A percentile compares a stretch with the other conserved stretches of the same genome.
Evolutionary conservation across 495 filamentous ascomycete species (phyloP).

Genomic region (Tuber indicum): DNA sequence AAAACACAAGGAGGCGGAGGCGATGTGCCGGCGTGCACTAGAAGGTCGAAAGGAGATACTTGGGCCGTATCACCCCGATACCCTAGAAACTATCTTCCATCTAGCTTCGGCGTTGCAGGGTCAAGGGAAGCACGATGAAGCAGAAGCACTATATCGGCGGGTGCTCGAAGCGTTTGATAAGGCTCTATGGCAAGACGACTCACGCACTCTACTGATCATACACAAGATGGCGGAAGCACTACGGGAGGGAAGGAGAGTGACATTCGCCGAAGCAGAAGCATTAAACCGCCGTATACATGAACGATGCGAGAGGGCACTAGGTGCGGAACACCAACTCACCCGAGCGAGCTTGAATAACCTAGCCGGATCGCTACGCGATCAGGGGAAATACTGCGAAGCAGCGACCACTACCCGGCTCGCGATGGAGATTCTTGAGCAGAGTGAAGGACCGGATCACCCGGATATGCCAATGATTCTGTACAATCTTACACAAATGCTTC

Average conservation of each 20-base stretch:
- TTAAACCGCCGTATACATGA: neutral
- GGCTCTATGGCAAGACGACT: slow-evolving; percentile 2
- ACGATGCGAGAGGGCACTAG: slow-evolving; percentile 3
- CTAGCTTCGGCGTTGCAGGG: neutral
- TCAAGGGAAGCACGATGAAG: slow-evolving; percentile 6
- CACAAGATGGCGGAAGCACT: neutral
- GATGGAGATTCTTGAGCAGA: neutral
- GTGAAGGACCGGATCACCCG: neutral
- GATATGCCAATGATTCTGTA: neutral
- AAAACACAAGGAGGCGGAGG: slow-evolving; percentile 39
- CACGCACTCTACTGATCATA: neutral
- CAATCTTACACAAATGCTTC: neutral
- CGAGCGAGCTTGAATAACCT: neutral
- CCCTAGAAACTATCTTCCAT: neutral
- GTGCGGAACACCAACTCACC: neutral
- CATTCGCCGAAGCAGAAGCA: neutral
- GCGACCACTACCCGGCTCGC: neutral
- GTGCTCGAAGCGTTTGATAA: slow-evolving; percentile 4
- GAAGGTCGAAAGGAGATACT: slow-evolving; percentile 1
- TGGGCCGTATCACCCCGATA: slow-evolving; percentile 9
- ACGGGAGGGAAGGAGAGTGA: neutral
- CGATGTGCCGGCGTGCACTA: slow-evolving; percentile 5
- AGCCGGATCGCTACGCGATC: neutral
- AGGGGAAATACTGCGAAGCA: neutral
- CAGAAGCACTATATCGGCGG: neutral